Conservation (phyloP, 1,284 basidiomycete species). For the Microbotryum violaceum region DNA sequence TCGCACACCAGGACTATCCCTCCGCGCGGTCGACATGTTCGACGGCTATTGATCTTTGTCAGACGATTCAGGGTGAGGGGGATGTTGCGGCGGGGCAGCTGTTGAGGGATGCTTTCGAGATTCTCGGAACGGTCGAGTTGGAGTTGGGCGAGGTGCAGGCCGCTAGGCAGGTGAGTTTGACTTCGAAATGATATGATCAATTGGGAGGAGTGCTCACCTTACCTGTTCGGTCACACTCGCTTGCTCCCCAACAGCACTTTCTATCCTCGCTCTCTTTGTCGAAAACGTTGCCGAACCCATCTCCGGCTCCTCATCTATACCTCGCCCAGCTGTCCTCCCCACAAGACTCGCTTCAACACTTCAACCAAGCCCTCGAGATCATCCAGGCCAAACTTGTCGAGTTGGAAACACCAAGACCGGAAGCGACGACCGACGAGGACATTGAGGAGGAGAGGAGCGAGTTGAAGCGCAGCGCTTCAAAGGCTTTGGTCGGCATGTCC, state of each 20-base stretch:
- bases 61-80: too few relatives aligned
- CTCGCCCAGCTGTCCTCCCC: slow-evolving; percentile 81
- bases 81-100: slow-evolving; percentile 3
- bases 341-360: slow-evolving; percentile 66
- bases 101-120: slow-evolving; percentile 30
- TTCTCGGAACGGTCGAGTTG: slow-evolving; percentile 44
- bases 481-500: slow-evolving; percentile 83
- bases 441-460: slow-evolving; percentile 51
- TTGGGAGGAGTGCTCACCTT: too few relatives aligned
- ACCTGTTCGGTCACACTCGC: slow-evolving; percentile 33
- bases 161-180: slow-evolving; percentile 68
- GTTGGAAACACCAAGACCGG: slow-evolving; percentile 34
- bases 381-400: slow-evolving; percentile 56
- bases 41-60: too few relatives aligned
- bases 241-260: slow-evolving; percentile 52
- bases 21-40: too few relatives aligned
- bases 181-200: slow-evolving; percentile 51
- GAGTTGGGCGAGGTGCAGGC: slow-evolving; percentile 56
- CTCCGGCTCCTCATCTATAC: slow-evolving; percentile 72
- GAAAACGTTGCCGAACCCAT: slow-evolving; percentile 56
- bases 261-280: slow-evolving; percentile 56
- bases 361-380: slow-evolving; percentile 69
- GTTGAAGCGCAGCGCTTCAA: slow-evolving; percentile 62
- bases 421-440: slow-evolving; percentile 44
- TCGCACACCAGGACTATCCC: too few relatives aligned